These are phyloP conservation scores for Naegleria lovaniensis DNA, from an alignment of 208 protist genomes.

Conservation along the genomic window DNA sequence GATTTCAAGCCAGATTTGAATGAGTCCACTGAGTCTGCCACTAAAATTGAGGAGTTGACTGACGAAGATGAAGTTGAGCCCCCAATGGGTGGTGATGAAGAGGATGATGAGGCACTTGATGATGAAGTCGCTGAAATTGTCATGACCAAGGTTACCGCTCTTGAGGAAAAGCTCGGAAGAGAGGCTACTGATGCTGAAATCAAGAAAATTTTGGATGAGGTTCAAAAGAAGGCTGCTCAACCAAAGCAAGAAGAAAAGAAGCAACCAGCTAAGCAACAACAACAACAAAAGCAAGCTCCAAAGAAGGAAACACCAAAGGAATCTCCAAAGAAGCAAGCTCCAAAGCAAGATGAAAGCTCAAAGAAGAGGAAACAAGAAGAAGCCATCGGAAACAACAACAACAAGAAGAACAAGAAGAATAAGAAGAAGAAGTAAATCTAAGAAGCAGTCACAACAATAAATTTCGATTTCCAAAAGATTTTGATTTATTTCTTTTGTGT, in stretches of 20 bases:
- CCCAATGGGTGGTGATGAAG: background rate
- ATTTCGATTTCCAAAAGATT: too few relatives aligned
- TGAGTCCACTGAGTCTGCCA: background rate
- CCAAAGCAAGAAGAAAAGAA: constrained; percentile 18
- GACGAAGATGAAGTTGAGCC: background rate
- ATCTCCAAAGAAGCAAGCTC: background rate
- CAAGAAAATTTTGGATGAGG: background rate
- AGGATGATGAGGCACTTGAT: background rate
- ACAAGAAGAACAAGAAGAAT: constrained; percentile 22
- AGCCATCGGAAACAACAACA: background rate
- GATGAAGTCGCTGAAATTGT: background rate
- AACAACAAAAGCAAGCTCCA: constrained; percentile 24
- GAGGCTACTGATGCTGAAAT: background rate
- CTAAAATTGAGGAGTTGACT: background rate
- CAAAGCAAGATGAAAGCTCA: background rate
- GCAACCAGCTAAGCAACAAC: background rate
- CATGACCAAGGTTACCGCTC: background rate
- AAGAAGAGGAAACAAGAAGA: constrained; percentile 17
- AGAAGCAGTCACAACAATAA: too few relatives aligned
- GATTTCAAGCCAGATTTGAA: constrained; percentile 6
- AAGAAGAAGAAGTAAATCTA: constrained; percentile 23
- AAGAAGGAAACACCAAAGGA: background rate
- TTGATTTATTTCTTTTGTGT: background rate
- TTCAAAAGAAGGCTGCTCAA: background rate
- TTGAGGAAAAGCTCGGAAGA: background rate